Conservation (phyloP, 2,329 filamentous ascomycete genomes). For the Tolypocladium ophioglossoides region DNA sequence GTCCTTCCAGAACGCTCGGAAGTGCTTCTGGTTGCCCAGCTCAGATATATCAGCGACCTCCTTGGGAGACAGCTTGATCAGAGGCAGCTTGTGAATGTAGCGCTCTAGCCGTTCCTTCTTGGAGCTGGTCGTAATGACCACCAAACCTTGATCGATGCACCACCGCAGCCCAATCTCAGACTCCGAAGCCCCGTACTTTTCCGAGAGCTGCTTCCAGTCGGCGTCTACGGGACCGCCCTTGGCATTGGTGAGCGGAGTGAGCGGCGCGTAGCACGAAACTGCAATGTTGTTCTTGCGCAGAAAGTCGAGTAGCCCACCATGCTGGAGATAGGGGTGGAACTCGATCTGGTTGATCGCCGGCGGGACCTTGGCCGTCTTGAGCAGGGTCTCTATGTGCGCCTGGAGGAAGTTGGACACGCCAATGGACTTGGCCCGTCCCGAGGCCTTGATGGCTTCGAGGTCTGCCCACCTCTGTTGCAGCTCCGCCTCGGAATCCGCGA, state of each 20-base stretch:
- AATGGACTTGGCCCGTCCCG: conserved; percentile 57
- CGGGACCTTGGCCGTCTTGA: conserved; percentile 46
- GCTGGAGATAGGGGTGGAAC: conserved; percentile 66
- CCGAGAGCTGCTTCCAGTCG: conserved; percentile 37
- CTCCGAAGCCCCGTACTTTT: conserved; percentile 47
- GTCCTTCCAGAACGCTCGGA: conserved; percentile 45
- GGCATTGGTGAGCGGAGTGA: conserved; percentile 38
- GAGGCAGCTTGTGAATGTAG: conserved; percentile 38
- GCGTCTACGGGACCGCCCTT: conserved; percentile 42
- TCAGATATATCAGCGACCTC: conserved; percentile 48
- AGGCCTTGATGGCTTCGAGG: conserved; percentile 54
- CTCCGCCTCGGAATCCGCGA: conserved; percentile 34
- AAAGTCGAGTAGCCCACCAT: conserved; percentile 47
- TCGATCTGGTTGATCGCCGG: conserved; percentile 76
- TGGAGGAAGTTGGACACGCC: conserved; percentile 67
- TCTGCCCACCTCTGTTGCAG: conserved; percentile 51
- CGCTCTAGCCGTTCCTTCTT: conserved; percentile 46
- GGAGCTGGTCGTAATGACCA: conserved; percentile 48
- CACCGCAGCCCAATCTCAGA: conserved; percentile 49
- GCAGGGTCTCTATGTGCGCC: conserved; percentile 42
- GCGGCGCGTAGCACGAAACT: conserved; percentile 42
- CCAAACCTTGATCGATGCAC: conserved; percentile 48
- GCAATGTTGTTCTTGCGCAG: conserved; percentile 47
- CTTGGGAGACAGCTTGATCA: conserved; percentile 47
- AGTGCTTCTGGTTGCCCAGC: conserved; percentile 50